These are phyloP conservation scores for Penicillium chermesinum DNA, from an alignment of 495 filamentous ascomycete species.

Conservation along the genomic window DNA sequence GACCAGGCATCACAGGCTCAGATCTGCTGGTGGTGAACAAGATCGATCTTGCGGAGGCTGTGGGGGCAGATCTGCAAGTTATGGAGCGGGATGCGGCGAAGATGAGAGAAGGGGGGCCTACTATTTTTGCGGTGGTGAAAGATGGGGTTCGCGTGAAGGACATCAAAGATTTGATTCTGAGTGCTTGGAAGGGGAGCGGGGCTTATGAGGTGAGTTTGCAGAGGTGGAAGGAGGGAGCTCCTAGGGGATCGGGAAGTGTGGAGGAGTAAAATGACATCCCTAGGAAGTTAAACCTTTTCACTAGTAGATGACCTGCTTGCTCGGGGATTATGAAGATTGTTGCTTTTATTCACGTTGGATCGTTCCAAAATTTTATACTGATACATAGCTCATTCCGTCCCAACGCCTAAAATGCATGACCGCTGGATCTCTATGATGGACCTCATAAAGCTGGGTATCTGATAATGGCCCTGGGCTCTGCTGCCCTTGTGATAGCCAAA, in stretches of 20 bases:
- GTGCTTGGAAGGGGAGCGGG: constrained; percentile 86
- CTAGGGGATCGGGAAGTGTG: constrained; percentile 39
- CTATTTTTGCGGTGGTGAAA: constrained; percentile 97
- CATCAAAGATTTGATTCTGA: constrained; percentile 83
- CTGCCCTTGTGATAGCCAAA: not conserved
- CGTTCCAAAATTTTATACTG: constrained; percentile 18
- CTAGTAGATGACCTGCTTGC: not conserved
- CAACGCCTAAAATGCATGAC: constrained; percentile 33
- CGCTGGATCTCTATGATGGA: constrained; percentile 14
- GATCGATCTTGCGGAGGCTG: constrained; percentile 85
- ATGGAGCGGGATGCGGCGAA: constrained; percentile 94
- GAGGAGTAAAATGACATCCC: constrained; percentile 32
- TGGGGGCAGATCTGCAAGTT: constrained; percentile 85
- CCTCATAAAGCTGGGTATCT: constrained; percentile 25
- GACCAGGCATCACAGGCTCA: constrained; percentile 92
- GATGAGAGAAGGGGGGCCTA: constrained; percentile 94
- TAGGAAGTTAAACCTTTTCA: not conserved
- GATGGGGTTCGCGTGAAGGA: constrained; percentile 75
- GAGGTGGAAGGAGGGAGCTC: constrained; percentile 50
- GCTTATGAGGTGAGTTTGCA: constrained; percentile 55
- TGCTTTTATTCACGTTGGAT: constrained; percentile 21
- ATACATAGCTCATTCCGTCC: constrained; percentile 12
- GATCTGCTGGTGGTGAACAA: constrained; percentile 94
- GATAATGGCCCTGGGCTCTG: constrained; percentile 6
- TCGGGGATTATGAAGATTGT: constrained; percentile 8